Evolutionary conservation across 2,329 filamentous ascomycete genomes (phyloP), one percentile per base, ranked within the genome.

Genomic region (Blastomyces percursus): DNA sequence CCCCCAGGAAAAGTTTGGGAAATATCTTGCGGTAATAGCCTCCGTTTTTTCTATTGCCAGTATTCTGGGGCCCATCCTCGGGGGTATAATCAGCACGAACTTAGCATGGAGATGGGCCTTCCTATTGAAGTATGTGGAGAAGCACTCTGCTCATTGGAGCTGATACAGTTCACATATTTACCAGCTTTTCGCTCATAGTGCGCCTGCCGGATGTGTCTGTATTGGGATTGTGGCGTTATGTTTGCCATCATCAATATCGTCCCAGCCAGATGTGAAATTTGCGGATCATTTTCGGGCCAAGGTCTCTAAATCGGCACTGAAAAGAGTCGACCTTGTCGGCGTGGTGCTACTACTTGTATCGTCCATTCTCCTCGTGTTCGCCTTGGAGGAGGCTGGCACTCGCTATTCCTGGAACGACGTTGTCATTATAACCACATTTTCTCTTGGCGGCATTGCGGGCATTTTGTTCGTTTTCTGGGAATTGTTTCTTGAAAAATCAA

Each of bases 321-420:
- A n/a, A 55, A 32, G 52, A 55, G 52, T 55, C 16, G 75, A 77
- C 59, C 62, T 71, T 42, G 5, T 72, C 3, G 75, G 75, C 14
- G 69, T 66, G 19, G 60, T 72, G 27, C 63, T 71, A 9, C 51
- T 64, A n/a, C 62, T 68, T 51, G 65, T 60, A 52, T 61, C 60
- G 0, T 66, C 67, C 1, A 48, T 63, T 35, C 46, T 67, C 5
- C 63, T 67, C 7, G 61, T 67, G 19, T 65, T 62, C 51, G 65
- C 65, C 32, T 54, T 68, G 38, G 63, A 68, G 55, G 62, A 62
- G 44, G 67, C 56, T 19, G 67, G 65, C 6, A 59, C 58, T 21
- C 16, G 60, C 35, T 62, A 63, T 40, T 14, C 57, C n/a, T 68
- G 67, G 67, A 56, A 38, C 2, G 62, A 62, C 54, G 58, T 44